phyloP scores from a whole-genome alignment of 768 basidiomycete species.

The Kwoniella dejecticola region DNA sequence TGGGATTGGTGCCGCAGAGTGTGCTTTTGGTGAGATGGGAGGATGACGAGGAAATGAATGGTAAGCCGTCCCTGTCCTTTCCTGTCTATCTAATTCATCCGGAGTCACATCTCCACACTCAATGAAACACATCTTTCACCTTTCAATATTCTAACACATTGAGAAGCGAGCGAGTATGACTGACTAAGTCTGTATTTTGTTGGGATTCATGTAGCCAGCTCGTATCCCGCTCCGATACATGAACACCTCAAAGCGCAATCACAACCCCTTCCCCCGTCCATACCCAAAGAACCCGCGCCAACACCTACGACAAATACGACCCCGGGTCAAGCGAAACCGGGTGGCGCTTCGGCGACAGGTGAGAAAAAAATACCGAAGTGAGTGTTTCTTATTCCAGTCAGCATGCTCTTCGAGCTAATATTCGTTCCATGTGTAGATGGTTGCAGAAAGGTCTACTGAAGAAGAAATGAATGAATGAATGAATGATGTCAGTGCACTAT shows the following conservation, averaged over 20 bases:
- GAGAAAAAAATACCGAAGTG: slow-evolving; percentile 56
- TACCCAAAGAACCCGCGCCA: slow-evolving; percentile 17
- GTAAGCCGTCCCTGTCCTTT: slow-evolving; percentile 35
- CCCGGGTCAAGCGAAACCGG: not conserved
- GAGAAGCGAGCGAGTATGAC: not conserved
- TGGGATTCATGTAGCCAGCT: slow-evolving; percentile 29
- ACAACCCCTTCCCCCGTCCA: slow-evolving; percentile 44
- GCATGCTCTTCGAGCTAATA: not conserved
- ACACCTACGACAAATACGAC: not conserved
- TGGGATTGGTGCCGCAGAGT: slow-evolving; percentile 54
- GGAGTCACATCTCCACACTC: too few relatives aligned
- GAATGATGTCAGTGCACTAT: not conserved
- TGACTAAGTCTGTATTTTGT: not conserved
- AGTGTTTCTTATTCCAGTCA: slow-evolving; percentile 18
- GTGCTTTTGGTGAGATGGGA: slow-evolving; percentile 50
- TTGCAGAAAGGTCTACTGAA: slow-evolving; percentile 47
- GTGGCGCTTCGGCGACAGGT: slow-evolving; percentile 14
- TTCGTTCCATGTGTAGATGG: too few relatives aligned
- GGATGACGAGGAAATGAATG: slow-evolving; percentile 54
- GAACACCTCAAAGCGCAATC: slow-evolving; percentile 41
- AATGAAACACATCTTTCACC: too few relatives aligned
- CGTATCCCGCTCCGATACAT: slow-evolving; percentile 45
- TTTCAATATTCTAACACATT: not conserved
- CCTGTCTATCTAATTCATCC: not conserved
- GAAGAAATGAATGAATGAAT: slow-evolving; percentile 28